Conservation (phyloP, 139 green algal genomes). For the Ostreobium quekettii region DNA sequence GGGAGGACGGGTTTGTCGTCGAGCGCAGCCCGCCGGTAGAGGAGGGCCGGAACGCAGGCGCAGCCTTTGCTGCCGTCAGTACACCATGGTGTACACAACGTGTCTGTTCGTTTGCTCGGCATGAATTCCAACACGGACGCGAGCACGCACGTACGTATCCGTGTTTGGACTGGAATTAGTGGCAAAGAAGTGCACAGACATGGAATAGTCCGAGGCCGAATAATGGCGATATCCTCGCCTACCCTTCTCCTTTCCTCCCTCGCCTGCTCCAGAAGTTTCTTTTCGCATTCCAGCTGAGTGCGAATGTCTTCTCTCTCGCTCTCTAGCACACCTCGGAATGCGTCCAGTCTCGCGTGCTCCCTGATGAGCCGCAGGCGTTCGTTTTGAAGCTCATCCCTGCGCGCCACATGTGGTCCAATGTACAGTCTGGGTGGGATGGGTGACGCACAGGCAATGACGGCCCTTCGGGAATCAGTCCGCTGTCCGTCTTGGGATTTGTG, state of each 20-base stretch:
- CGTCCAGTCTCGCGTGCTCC: not conserved
- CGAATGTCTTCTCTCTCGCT: not conserved
- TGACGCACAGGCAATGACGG: too few species aligned
- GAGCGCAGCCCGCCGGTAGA: too few species aligned
- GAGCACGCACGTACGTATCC: too few species aligned
- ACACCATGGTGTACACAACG: not conserved
- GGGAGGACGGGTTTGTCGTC: too few species aligned
- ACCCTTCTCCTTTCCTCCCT: not conserved
- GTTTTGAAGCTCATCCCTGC: not conserved
- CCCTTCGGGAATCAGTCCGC: too few species aligned
- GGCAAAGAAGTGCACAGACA: not conserved
- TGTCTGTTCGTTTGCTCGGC: not conserved
- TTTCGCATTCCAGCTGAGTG: not conserved
- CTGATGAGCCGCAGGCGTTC: not conserved
- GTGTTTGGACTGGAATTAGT: too few species aligned
- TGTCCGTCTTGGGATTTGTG: too few species aligned
- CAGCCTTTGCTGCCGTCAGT: too few species aligned
- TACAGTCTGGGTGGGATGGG: too few species aligned
- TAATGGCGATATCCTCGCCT: not conserved
- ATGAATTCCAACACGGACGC: too few species aligned
- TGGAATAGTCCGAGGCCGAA: not conserved
- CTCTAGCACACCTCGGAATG: not conserved
- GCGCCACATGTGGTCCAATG: too few species aligned
- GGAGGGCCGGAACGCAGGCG: too few species aligned
- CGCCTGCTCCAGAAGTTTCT: not conserved